Evolutionary conservation across 768 basidiomycete species (phyloP).

Genomic region (Pleurotus citrinopileatus): DNA sequence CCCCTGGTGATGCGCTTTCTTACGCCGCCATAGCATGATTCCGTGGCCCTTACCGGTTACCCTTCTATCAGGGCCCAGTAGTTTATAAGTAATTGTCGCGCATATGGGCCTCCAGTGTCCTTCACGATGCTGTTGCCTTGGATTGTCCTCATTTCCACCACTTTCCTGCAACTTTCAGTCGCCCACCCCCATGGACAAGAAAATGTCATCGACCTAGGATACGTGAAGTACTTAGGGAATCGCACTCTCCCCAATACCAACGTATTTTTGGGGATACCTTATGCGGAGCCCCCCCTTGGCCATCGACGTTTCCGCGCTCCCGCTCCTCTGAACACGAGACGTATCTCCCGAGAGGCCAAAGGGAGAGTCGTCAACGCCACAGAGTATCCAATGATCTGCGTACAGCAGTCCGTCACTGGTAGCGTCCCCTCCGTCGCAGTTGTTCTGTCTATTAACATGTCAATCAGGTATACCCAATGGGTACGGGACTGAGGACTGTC

Average conservation of each 20-base stretch:
- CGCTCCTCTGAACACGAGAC: slow-evolving; percentile 47
- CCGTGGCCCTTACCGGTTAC: too few relatives aligned
- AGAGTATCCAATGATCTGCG: slow-evolving; percentile 52
- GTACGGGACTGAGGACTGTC: slow-evolving; percentile 63
- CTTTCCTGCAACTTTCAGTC: too few relatives aligned
- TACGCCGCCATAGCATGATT: too few relatives aligned
- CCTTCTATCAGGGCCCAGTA: too few relatives aligned
- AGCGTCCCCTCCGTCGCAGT: slow-evolving; percentile 11
- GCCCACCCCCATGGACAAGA: background rate
- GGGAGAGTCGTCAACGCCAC: slow-evolving; percentile 47
- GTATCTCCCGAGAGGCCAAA: slow-evolving; percentile 30
- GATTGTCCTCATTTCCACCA: too few relatives aligned
- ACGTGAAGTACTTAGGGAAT: slow-evolving; percentile 56
- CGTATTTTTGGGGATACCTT: slow-evolving; percentile 57
- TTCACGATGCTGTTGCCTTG: too few relatives aligned
- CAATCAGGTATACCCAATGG: slow-evolving; percentile 51
- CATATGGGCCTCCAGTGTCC: too few relatives aligned
- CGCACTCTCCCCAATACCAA: slow-evolving; percentile 48
- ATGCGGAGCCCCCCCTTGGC: slow-evolving; percentile 58
- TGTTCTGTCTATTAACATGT: background rate
- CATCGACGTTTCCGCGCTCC: slow-evolving; percentile 51
- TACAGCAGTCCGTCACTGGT: slow-evolving; percentile 55
- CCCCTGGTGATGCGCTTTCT: too few relatives aligned
- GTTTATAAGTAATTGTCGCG: too few relatives aligned
- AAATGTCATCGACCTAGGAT: slow-evolving; percentile 51